These are phyloP conservation scores for Cryptosporidium xiaoi DNA, from an alignment of 169 alveolate species.

Conservation along the genomic window DNA sequence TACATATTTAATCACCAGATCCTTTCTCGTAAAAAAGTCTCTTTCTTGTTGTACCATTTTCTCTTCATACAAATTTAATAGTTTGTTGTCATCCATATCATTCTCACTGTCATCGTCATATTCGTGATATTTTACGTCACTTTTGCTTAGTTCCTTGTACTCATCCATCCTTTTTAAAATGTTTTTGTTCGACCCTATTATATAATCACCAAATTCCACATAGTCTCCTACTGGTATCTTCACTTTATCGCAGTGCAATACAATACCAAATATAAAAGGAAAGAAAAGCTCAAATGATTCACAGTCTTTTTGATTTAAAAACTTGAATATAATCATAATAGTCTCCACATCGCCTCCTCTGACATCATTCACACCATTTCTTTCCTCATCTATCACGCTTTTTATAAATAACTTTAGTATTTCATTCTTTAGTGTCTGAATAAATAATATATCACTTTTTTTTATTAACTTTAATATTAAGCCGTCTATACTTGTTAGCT, in stretches of 20 bases:
- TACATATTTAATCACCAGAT: constrained; percentile 11
- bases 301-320: constrained; percentile 17
- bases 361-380: not conserved
- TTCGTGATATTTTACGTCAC: not conserved
- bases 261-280: constrained; percentile 43
- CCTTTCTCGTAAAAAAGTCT: constrained; percentile 54
- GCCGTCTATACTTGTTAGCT: constrained; percentile 47
- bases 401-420: constrained; percentile 11
- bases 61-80: constrained; percentile 32
- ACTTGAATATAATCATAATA: constrained; percentile 27
- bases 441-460: constrained; percentile 51
- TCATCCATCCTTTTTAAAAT: constrained; percentile 40
- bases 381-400: not conserved
- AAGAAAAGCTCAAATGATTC: constrained; percentile 59
- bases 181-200: constrained; percentile 43
- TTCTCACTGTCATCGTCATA: constrained; percentile 1
- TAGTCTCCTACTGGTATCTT: constrained; percentile 64
- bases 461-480: constrained; percentile 6
- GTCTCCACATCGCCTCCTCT: not conserved
- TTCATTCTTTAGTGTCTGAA: constrained; percentile 32
- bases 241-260: constrained; percentile 32
- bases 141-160: constrained; percentile 16
- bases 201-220: constrained; percentile 35
- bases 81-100: constrained; percentile 37
- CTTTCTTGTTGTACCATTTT: constrained; percentile 52